Percentiles rank a stretch among this genome's conserved stretches.
These are phyloP conservation scores for Rubroshorea leprosula DNA, from an alignment of 345 rosid genomes.

Conservation along the genomic window DNA sequence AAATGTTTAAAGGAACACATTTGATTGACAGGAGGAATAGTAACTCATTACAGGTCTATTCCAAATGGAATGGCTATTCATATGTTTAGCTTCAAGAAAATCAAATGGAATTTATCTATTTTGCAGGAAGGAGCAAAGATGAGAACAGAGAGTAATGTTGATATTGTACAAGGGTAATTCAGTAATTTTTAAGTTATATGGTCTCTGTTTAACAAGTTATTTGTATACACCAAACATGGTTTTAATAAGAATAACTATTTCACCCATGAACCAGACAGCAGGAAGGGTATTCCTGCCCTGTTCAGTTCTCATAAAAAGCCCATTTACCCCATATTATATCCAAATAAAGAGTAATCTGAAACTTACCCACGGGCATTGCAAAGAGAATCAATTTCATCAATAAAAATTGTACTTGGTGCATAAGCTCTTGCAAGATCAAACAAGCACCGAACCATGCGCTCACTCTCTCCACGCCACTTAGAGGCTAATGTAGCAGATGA, in stretches of 20 bases:
- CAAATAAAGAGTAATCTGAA: too few relatives aligned
- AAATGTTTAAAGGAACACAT: not conserved
- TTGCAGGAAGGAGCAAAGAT: too few relatives aligned
- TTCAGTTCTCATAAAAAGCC: too few relatives aligned
- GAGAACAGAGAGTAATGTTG: too few relatives aligned
- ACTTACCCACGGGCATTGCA: slow-evolving; percentile 95
- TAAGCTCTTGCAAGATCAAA: slow-evolving; percentile 95
- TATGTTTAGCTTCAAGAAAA: not conserved
- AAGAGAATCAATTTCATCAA: slow-evolving; percentile 95
- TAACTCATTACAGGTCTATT: not conserved
- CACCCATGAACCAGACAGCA: too few relatives aligned
- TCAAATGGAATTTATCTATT: too few relatives aligned
- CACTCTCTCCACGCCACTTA: slow-evolving; percentile 99
- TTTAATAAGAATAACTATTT: too few relatives aligned
- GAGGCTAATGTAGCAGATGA: slow-evolving; percentile 97
- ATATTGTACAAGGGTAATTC: too few relatives aligned
- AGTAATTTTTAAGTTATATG: too few relatives aligned
- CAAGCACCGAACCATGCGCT: slow-evolving; percentile 94
- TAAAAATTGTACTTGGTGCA: slow-evolving; percentile 95
- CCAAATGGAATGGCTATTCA: not conserved
- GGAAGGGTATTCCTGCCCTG: too few relatives aligned
- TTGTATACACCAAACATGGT: not conserved
- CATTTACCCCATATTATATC: too few relatives aligned
- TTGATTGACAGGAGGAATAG: not conserved
- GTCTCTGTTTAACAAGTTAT: too few relatives aligned